These are phyloP conservation scores for Penicillium sp. DNA, from an alignment of 2,329 filamentous ascomycete species.

Conservation along the genomic window DNA sequence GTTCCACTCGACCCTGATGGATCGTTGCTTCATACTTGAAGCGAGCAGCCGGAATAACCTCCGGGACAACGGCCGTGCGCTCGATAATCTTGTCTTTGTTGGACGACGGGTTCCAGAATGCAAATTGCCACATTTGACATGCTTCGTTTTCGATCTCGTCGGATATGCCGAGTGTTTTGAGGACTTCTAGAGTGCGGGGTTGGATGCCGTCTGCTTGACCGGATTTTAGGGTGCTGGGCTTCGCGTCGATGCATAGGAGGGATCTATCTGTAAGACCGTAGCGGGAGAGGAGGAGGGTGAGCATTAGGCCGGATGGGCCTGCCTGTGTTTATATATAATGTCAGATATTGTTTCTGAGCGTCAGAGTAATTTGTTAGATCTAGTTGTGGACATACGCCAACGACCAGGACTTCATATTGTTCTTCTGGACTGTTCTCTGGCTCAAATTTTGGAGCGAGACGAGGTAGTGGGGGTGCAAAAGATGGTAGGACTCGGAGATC, in stretches of 20 bases:
- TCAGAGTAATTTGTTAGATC: background rate
- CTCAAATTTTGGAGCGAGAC: slow-evolving; percentile 27
- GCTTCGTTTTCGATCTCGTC: slow-evolving; percentile 42
- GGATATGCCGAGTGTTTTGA: slow-evolving; percentile 43
- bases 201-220: slow-evolving; percentile 48
- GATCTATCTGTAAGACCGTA: slow-evolving; percentile 46
- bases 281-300: slow-evolving; percentile 44
- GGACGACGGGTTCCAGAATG: slow-evolving; percentile 68
- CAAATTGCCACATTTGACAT: slow-evolving; percentile 55
- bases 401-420: slow-evolving; percentile 45
- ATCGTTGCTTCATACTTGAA: slow-evolving; percentile 71
- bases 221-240: slow-evolving; percentile 39
- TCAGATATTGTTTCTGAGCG: background rate
- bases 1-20: slow-evolving; percentile 71
- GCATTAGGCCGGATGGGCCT: slow-evolving; percentile 46
- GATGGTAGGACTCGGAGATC: slow-evolving; percentile 44
- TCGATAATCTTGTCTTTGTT: slow-evolving; percentile 56
- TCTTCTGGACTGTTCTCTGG: slow-evolving; percentile 19
- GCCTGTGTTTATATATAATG: slow-evolving; percentile 14
- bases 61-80: slow-evolving; percentile 56
- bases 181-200: slow-evolving; percentile 45
- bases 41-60: slow-evolving; percentile 65
- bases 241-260: slow-evolving; percentile 46
- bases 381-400: slow-evolving; percentile 23
- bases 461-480: slow-evolving; percentile 41